These are phyloP conservation scores for Lasiosphaeria ovina DNA, from an alignment of 495 filamentous ascomycete genomes.

Conservation along the genomic window DNA sequence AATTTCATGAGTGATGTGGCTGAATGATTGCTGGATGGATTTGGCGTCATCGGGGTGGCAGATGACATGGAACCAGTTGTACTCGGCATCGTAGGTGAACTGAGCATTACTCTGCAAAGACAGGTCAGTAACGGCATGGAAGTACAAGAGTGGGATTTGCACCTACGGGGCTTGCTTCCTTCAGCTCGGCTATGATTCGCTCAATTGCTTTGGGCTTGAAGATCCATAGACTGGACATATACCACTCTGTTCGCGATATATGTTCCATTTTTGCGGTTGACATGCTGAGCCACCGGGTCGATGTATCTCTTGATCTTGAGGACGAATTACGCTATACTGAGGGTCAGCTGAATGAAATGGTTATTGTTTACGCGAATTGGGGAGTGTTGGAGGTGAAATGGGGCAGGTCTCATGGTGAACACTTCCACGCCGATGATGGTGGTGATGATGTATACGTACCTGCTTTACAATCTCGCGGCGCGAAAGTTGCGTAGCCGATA, in stretches of 20 bases:
- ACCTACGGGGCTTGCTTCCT: background rate
- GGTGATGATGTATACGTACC: too few relatives aligned
- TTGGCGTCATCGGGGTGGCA: constrained; percentile 29
- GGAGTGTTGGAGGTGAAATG: too few relatives aligned
- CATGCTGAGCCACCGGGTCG: too few relatives aligned
- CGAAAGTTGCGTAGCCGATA: too few relatives aligned
- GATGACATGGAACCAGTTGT: constrained; percentile 28
- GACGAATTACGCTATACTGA: too few relatives aligned
- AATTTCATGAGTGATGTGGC: constrained; percentile 11
- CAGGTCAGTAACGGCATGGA: background rate
- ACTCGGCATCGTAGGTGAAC: constrained; percentile 28
- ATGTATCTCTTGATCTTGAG: too few relatives aligned
- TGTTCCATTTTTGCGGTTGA: too few relatives aligned
- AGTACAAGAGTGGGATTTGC: background rate
- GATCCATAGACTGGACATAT: constrained; percentile 33
- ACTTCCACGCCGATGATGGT: too few relatives aligned
- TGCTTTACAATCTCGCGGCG: too few relatives aligned
- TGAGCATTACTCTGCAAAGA: constrained; percentile 19
- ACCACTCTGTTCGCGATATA: constrained; percentile 21
- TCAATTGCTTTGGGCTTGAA: constrained; percentile 31
- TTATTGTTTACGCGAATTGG: too few relatives aligned
- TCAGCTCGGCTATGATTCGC: constrained; percentile 23
- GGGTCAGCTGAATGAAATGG: too few relatives aligned
- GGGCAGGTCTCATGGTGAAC: too few relatives aligned
- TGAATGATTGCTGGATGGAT: constrained; percentile 22